phyloP scores from a whole-genome alignment of 305 asterid species.

The Nicotiana rustica region DNA sequence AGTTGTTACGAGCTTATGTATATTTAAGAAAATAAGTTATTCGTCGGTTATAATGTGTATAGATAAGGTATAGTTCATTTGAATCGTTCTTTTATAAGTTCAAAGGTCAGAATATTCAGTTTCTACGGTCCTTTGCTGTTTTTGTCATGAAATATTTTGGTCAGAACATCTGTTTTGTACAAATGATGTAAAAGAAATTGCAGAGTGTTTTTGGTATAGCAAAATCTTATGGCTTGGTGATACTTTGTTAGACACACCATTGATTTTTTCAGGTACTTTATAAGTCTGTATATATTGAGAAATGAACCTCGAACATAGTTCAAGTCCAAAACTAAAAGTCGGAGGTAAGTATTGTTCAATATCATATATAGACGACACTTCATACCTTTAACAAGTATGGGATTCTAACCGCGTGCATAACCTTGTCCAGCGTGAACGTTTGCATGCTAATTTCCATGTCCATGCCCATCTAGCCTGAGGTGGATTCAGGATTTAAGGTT shows the following conservation, averaged over 20 bases:
- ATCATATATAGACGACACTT: not conserved
- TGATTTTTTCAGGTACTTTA: not conserved
- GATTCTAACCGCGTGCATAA: no score
- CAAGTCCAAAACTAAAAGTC: no score
- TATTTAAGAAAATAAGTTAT: not conserved
- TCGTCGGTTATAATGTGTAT: slow-evolving; percentile 6
- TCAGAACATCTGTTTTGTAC: slow-evolving; percentile 8
- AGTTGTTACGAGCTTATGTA: not conserved
- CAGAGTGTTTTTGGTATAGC: slow-evolving; percentile 21
- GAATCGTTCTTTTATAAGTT: not conserved
- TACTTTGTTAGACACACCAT: not conserved
- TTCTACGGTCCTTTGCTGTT: not conserved
- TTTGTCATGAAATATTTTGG: not conserved
- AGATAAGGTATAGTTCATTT: slow-evolving; percentile 3
- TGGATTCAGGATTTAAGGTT: no score
- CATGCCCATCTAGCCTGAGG: no score
- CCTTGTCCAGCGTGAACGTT: no score
- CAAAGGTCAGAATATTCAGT: not conserved
- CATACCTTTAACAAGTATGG: no score
- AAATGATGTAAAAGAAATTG: not conserved
- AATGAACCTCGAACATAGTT: no score
- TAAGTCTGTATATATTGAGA: no score
- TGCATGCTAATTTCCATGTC: no score
- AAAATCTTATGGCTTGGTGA: slow-evolving; percentile 13
- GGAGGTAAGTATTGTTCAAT: no score